These are phyloP conservation scores for Phytophthora ramorum DNA, from an alignment of 352 stramenopile species.

Conservation along the genomic window DNA sequence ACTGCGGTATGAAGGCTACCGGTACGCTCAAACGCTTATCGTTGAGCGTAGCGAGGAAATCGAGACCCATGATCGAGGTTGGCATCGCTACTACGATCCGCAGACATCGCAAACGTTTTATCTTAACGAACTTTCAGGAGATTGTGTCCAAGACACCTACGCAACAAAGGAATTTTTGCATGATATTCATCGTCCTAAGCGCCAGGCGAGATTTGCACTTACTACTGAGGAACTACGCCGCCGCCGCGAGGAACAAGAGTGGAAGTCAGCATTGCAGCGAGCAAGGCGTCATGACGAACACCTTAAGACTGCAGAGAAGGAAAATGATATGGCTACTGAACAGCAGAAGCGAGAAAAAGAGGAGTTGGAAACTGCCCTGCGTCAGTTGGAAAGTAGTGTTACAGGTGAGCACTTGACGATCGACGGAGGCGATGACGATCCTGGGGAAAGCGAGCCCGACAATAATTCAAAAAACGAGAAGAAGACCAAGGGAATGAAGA, in stretches of 20 bases:
- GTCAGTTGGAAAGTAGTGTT: slow-evolving; percentile 57
- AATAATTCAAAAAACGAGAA: slow-evolving; percentile 18
- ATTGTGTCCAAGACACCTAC: slow-evolving; percentile 67
- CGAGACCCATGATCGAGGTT: slow-evolving; percentile 55
- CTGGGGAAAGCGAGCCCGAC: slow-evolving; percentile 10
- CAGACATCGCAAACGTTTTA: slow-evolving; percentile 67
- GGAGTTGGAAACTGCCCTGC: slow-evolving; percentile 47
- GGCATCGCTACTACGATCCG: slow-evolving; percentile 68
- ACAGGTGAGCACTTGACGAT: slow-evolving; percentile 63
- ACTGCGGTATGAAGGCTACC: slow-evolving; percentile 52
- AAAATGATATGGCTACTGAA: slow-evolving; percentile 20
- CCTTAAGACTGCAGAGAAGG: slow-evolving; percentile 29
- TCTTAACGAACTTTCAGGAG: slow-evolving; percentile 67
- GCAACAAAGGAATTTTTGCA: slow-evolving; percentile 46
- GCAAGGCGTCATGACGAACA: slow-evolving; percentile 48
- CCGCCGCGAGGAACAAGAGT: slow-evolving; percentile 70
- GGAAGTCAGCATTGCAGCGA: slow-evolving; percentile 64
- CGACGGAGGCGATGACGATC: slow-evolving; percentile 15
- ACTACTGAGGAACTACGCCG: slow-evolving; percentile 54
- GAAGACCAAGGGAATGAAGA: slow-evolving; percentile 6
- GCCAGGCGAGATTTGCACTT: slow-evolving; percentile 37
- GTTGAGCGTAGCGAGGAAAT: slow-evolving; percentile 67
- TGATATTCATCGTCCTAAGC: slow-evolving; percentile 41
- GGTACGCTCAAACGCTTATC: slow-evolving; percentile 63
- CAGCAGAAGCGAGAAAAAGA: slow-evolving; percentile 41